Evolutionary conservation across 2,329 filamentous ascomycete species (phyloP).

Genomic region (Pestalotiopsis sp.): DNA sequence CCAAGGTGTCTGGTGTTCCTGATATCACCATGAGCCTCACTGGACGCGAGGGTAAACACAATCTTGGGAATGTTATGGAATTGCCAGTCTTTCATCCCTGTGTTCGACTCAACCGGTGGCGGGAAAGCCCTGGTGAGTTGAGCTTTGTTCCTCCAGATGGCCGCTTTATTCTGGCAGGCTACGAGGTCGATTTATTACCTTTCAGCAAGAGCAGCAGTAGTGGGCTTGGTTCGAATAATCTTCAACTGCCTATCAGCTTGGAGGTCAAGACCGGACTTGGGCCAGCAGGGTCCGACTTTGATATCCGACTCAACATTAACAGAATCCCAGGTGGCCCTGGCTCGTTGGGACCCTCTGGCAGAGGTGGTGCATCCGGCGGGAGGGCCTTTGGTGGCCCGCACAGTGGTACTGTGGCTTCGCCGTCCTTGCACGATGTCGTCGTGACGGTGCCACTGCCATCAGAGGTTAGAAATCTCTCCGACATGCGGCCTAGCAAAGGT

Average conservation of each 20-base stretch:
- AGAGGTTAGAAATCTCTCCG: conserved; percentile 79
- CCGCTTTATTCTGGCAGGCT: conserved; percentile 88
- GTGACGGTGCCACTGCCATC: conserved; percentile 80
- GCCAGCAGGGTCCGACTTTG: conserved; percentile 77
- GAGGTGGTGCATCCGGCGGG: conserved; percentile 41
- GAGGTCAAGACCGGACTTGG: conserved; percentile 84
- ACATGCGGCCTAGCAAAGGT: conserved; percentile 78
- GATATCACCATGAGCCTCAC: conserved; percentile 83
- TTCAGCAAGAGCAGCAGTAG: conserved; percentile 62
- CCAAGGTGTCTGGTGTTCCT: conserved; percentile 92
- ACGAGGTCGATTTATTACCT: conserved; percentile 89
- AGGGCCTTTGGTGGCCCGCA: conserved; percentile 48
- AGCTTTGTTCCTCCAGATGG: conserved; percentile 96
- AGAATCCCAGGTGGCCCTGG: conserved; percentile 58
- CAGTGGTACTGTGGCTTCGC: conserved; percentile 58
- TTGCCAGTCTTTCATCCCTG: conserved; percentile 96
- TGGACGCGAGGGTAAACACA: conserved; percentile 79
- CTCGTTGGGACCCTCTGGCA: conserved; percentile 42
- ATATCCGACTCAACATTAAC: conserved; percentile 76
- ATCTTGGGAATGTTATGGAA: conserved; percentile 75
- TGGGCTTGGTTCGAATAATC: conserved; percentile 58
- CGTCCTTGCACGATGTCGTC: conserved; percentile 73
- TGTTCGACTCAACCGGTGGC: conserved; percentile 88
- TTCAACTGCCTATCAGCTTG: conserved; percentile 81
- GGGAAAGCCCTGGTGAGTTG: conserved; percentile 85